Evolutionary conservation across 2,329 filamentous ascomycete species (phyloP).

Genomic region (Fusarium sulawesiense): DNA sequence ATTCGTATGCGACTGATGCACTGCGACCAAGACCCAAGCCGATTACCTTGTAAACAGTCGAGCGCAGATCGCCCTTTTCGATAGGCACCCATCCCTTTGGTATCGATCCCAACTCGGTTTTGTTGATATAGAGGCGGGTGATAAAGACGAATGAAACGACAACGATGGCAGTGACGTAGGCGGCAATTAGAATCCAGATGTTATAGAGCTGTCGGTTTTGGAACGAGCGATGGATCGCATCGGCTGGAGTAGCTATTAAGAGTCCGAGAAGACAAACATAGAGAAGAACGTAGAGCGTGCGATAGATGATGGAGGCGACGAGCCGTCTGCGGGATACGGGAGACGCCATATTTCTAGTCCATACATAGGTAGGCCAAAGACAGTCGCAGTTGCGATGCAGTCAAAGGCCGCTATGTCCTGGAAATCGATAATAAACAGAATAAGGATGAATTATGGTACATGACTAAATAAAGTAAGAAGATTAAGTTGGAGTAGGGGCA

Average conservation of each 20-base stretch:
- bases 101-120: conserved; percentile 81
- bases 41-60: conserved; percentile 80
- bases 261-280: conserved; percentile 78
- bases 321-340: conserved; percentile 60
- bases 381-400: conserved; percentile 6
- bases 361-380: conserved; percentile 8
- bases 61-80: conserved; percentile 83
- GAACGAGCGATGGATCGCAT: conserved; percentile 82
- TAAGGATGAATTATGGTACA: conserved; percentile 38
- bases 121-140: conserved; percentile 86
- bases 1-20: conserved; percentile 81
- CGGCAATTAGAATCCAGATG: conserved; percentile 81
- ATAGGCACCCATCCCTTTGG: conserved; percentile 89
- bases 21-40: conserved; percentile 78
- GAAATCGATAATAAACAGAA: conserved; percentile 27
- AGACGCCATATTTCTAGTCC: conserved; percentile 39
- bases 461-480: conserved; percentile 41
- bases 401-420: conserved; percentile 19
- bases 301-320: conserved; percentile 84
- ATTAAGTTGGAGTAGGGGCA: not conserved
- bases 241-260: conserved; percentile 82
- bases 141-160: conserved; percentile 82
- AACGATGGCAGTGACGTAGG: conserved; percentile 78
- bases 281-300: conserved; percentile 79
- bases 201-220: conserved; percentile 76